These are phyloP conservation scores for Plenodomus lindquistii DNA, from an alignment of 2,329 filamentous ascomycete species.

Conservation along the genomic window DNA sequence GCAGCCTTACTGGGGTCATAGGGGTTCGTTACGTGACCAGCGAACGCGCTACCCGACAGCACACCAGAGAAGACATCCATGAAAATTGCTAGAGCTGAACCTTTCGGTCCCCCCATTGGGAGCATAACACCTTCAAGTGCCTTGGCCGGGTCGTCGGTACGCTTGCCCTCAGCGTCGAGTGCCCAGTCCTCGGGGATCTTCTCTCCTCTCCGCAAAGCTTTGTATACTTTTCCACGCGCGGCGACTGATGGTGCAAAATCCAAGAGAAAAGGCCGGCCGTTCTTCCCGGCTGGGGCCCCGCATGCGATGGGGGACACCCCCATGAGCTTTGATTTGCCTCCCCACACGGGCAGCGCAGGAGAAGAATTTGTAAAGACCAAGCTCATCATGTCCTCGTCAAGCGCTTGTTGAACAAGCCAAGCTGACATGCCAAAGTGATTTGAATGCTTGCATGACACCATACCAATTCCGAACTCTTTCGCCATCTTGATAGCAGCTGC, in stretches of 20 bases:
- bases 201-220: constrained; percentile 67
- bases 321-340: constrained; percentile 69
- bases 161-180: constrained; percentile 68
- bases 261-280: constrained; percentile 67
- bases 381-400: constrained; percentile 69
- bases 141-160: constrained; percentile 71
- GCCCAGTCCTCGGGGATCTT: constrained; percentile 77
- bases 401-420: constrained; percentile 76
- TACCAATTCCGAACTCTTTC: constrained; percentile 68
- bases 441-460: constrained; percentile 74
- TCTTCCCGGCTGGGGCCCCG: constrained; percentile 68
- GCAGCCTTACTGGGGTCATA: constrained; percentile 72
- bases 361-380: constrained; percentile 65
- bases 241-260: constrained; percentile 74
- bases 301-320: constrained; percentile 76
- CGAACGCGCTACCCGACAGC: constrained; percentile 76
- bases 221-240: constrained; percentile 74
- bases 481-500: constrained; percentile 68
- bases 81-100: constrained; percentile 76
- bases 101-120: constrained; percentile 84
- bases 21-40: constrained; percentile 73
- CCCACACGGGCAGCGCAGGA: constrained; percentile 72
- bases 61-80: constrained; percentile 89
- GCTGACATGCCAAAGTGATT: constrained; percentile 87
- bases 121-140: constrained; percentile 76